Percentiles rank a stretch among this genome's conserved stretches.
phyloP scores from a whole-genome alignment of 1,139 yeast species.

The Pichia sp. region DNA sequence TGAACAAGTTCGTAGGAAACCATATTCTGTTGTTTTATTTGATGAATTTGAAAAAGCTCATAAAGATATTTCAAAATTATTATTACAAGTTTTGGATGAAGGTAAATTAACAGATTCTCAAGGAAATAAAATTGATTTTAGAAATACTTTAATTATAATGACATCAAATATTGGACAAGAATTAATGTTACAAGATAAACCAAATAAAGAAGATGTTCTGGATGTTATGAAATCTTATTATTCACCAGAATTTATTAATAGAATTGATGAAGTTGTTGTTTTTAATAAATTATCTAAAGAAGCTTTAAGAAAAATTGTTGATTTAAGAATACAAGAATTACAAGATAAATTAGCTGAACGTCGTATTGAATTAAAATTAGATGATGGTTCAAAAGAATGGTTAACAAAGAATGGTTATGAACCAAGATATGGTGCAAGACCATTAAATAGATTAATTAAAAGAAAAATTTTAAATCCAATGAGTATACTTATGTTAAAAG shows the following conservation, averaged over 20 bases:
- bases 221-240: conserved; percentile 65
- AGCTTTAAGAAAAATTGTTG: conserved; percentile 72
- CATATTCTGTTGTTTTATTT: conserved; percentile 84
- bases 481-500: conserved; percentile 72
- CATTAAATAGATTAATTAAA: conserved; percentile 83
- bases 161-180: conserved; percentile 97
- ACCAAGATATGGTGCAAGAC: conserved; percentile 90
- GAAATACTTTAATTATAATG: conserved; percentile 93
- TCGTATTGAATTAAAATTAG: conserved; percentile 58
- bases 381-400: conserved; percentile 61
- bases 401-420: conserved; percentile 84
- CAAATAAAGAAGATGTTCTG: conserved; percentile 48
- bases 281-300: conserved; percentile 79
- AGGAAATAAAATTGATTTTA: conserved; percentile 89
- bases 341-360: conserved; percentile 73
- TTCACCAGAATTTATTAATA: conserved; percentile 91
- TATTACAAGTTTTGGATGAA: conserved; percentile 89
- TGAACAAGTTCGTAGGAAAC: conserved; percentile 91
- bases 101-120: conserved; percentile 92
- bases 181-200: conserved; percentile 61
- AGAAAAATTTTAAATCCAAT: conserved; percentile 77
- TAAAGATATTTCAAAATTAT: conserved; percentile 80
- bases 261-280: conserved; percentile 84
- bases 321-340: conserved; percentile 74
- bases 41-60: conserved; percentile 98